Base-by-base conservation (phyloP, 1,284 basidiomycete species). In the Apiotrichum laibachii region DNA sequence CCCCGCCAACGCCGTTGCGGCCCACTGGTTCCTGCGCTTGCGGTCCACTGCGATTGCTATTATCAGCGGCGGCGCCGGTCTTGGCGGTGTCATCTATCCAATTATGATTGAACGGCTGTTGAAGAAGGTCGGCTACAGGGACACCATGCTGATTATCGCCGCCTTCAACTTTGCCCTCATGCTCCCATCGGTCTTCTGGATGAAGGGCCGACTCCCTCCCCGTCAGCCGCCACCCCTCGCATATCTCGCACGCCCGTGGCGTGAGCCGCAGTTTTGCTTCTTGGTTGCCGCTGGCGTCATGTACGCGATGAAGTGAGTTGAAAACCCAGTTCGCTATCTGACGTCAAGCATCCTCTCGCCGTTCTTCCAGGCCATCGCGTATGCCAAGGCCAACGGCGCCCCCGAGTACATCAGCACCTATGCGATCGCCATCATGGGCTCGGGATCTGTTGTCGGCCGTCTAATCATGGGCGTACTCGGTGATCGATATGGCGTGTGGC, bases 21-120 rank as follows among this genome's bases (percentile, higher is more conserved):
- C 70, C 0, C 75, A 77, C 48, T 77, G 75, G 75, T 77, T 77
- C 61, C 55, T 72, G 53, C 60, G 65, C 35, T 63, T 60, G 39
- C 60, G 73, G 21, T 63, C 68, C 5, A 74, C 70, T 1, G 75
- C 75, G 1, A 64, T 73, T 2, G 75, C 71, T 0, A 64, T 75
- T 48, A 72, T 74, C 26, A 64, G 70, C 2, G 67, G 67, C 50
- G 75, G 75, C 5, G 65, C 64, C 22, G 73, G 73, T 11, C 49
- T 72, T 9, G 71, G 70, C 16, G 75, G 75, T 70, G 59, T 67
- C 22, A 47, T 67, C 42, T 59, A 64, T 40, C 65, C 65, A 13
- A 60, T 67, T 57, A 51, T 63, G 54, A 56, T 67, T 19, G 53
- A 53, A 35, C 57, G 53, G n/a, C 50, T 66, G 4, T 58, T 66